Conservation (phyloP, 768 basidiomycete genomes). For the Tylopilus cervinicoccineus region DNA sequence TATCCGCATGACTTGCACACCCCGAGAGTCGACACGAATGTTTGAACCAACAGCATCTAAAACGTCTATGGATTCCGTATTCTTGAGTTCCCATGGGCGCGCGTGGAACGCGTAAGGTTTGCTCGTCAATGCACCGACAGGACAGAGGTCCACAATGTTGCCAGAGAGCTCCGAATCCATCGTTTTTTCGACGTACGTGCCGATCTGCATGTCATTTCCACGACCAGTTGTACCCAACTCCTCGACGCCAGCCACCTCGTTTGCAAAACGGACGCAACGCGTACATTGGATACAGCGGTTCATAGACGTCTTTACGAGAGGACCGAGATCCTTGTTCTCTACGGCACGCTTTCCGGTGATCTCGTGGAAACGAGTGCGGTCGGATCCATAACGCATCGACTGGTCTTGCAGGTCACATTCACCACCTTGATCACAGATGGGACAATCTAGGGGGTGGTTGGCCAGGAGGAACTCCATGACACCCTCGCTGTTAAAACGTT, state of each 20-base stretch:
- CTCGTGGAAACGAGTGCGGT: conserved; percentile 97
- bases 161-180: conserved; percentile 98
- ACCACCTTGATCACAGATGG: conserved; percentile 98
- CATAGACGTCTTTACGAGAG: conserved; percentile 98
- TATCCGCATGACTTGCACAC: conserved; percentile 95
- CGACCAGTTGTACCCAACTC: conserved; percentile 96
- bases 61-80: conserved; percentile 94
- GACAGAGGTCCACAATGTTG: conserved; percentile 95
- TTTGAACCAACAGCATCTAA: conserved; percentile 95
- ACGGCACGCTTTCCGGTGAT: conserved; percentile 97
- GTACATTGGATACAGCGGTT: conserved; percentile 99
- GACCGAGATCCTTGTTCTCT: conserved; percentile 97
- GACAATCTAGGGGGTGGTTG: conserved; percentile 98
- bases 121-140: conserved; percentile 96
- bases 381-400: conserved; percentile 98
- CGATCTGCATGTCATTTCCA: conserved; percentile 98
- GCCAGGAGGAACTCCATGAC: conserved; percentile 99
- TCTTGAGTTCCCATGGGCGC: conserved; percentile 97
- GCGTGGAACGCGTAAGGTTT: conserved; percentile 99
- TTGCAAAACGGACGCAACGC: conserved; percentile 97
- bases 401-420: conserved; percentile 99
- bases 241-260: conserved; percentile 98
- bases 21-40: conserved; percentile 93
- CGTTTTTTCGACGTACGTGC: conserved; percentile 96
- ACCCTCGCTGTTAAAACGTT: conserved; percentile 61